Base-by-base conservation (phyloP, 2,329 filamentous ascomycete species). In the Macroventuria anomochaeta region DNA sequence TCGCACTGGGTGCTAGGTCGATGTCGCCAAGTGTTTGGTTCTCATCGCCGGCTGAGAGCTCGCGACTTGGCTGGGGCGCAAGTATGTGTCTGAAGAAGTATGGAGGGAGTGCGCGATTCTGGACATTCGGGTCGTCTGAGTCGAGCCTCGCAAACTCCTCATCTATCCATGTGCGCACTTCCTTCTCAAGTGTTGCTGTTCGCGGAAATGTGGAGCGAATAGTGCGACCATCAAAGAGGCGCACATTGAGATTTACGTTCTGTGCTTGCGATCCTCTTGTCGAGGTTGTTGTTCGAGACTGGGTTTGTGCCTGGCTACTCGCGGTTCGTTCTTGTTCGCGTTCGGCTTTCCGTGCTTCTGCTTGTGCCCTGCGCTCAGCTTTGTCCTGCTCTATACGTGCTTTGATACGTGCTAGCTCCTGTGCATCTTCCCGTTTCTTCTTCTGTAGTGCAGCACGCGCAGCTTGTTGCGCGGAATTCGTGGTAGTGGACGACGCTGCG, bases 51-150 rank as follows among this genome's bases (percentile, higher is more conserved):
- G 87, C 83, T 28, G 88, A 87, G 53, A 97, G 86, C 8, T 83
- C 85, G 58, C 85, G 85, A 70, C 88, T 95, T 1, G 91, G 90
- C 17, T 86, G 77, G 0, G 93, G 93, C 0, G 89, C 87, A 2
- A 96, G 81, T 29, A 97, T 87, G 40, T 96, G 85, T 68, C 92
- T 91, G 76, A 97, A 93, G 11, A 83, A 88, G 73, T 92, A 97
- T 0, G 91, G 90, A 11, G 80, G 67, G 10, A 69, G 61, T 23
- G 63, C 42, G 12, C 55, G 59, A 33, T 67, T 60, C 7, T 62
- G 57, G 37, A 62, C 59, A 11, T 64, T 61, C 21, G 61, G 54
- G 18, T 67, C 64, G 25, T 62, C 57, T 26, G 65, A 57, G 8
- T 63, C 53, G 4, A 63, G 60, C 6, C 65, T 61, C 1, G 55